phyloP scores from a whole-genome alignment of 179 eudicot genomes.

The Spinacia oleracea region DNA sequence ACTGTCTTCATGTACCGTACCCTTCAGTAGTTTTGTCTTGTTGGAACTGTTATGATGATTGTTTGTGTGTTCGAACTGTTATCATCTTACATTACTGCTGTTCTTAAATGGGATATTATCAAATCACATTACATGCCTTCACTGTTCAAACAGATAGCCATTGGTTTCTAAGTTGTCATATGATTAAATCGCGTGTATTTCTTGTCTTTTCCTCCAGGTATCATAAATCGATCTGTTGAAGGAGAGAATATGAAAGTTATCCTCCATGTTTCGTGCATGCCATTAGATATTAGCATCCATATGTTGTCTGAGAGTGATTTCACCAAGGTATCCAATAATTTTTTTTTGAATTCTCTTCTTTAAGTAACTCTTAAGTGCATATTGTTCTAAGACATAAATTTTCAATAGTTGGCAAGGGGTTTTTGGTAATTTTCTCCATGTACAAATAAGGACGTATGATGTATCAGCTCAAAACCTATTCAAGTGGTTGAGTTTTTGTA shows the following conservation, averaged over 20 bases:
- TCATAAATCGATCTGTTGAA: slow-evolving; percentile 6
- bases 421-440: not conserved
- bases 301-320: slow-evolving; percentile 39
- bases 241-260: slow-evolving; percentile 17
- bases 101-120: not conserved
- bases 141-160: not conserved
- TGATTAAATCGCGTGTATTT: not conserved
- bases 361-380: not conserved
- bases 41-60: not conserved
- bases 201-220: slow-evolving; percentile 20
- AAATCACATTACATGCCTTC: not conserved
- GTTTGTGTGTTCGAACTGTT: not conserved
- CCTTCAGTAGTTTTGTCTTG: not conserved
- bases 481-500: not conserved
- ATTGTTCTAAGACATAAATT: not conserved
- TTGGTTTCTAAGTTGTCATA: not conserved
- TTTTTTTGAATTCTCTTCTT: not conserved
- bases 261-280: slow-evolving; percentile 36
- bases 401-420: not conserved
- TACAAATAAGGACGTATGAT: not conserved
- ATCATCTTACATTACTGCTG: not conserved
- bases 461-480: not conserved
- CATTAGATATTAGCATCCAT: slow-evolving; percentile 27
- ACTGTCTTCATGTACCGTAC: not conserved
- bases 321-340: slow-evolving; percentile 31